Base-by-base conservation (phyloP, 2,329 filamentous ascomycete genomes). In the Cercospora sp. region DNA sequence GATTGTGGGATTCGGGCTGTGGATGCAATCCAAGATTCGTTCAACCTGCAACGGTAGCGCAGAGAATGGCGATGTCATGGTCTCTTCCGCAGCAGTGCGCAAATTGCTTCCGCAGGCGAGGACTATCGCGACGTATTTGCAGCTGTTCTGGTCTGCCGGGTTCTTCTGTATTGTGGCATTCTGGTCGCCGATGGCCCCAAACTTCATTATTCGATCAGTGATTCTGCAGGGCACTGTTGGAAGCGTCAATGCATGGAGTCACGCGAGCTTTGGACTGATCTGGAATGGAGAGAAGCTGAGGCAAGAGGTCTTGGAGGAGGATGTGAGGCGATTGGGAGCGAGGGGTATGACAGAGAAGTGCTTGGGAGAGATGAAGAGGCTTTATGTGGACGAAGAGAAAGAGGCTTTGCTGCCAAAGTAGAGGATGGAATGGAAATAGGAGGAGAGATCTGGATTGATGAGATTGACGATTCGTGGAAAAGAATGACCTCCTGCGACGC, bases 221-320 rank as follows among this genome's bases (percentile, higher is more conserved):
- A 61, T 61, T 21, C 37, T 61, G n/a, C 59, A 61, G 24, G 59
- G 32, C 21, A 7, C 37, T 21, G 59, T 43, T 61, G 59, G 59
- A 21, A 61, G 59, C 24, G 59, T 49, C 10, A 61, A 61, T 45
- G 59, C 59, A 9, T 61, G 59, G 59, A 43, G 30, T 34, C 59
- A 61, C 10, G 24, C 40, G 37, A 45, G 34, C 59, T 61, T 43
- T 1, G 59, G 34, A 0, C 8, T 61, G 59, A 61, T 43, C 34
- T 61, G 59, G 59, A 40, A 28, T 16, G 59, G 34, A 26, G 59
- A 61, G 21, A 61, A 61, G 59, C 7, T 58, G 26, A 58, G 30
- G 53, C 26, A 58, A n/a, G 53, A 58, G 53, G 26, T 58, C 9
- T 5, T 58, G 28, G 53, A 21, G 26, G 53, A 58, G 53, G 53